Conservation (phyloP, 1,139 yeast genomes). For the Taphrina communis region DNA sequence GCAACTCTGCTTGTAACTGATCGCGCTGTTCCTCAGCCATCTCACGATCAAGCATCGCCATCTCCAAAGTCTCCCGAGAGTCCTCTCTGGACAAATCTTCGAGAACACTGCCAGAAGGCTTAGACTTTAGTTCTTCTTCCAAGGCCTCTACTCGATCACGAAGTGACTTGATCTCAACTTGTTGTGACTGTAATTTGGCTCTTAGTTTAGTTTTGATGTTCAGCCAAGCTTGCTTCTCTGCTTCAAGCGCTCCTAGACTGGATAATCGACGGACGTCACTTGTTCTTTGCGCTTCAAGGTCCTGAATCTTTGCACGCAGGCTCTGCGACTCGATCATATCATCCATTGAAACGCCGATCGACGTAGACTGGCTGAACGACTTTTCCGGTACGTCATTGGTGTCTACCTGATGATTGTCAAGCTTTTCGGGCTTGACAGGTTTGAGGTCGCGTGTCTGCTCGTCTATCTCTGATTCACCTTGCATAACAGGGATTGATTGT, state of each 20-base stretch:
- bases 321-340: background rate
- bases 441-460: background rate
- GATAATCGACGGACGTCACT: constrained; percentile 8
- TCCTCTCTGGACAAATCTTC: constrained; percentile 2
- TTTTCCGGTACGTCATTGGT: background rate
- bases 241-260: constrained; percentile 17
- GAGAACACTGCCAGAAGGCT: background rate
- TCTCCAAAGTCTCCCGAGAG: constrained; percentile 57
- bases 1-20: constrained; percentile 51
- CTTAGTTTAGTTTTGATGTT: constrained; percentile 17
- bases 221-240: constrained; percentile 27
- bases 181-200: constrained; percentile 29
- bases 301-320: background rate
- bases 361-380: background rate
- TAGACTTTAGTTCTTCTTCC: constrained; percentile 9
- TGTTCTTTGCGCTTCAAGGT: constrained; percentile 15
- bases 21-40: constrained; percentile 57
- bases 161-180: constrained; percentile 15
- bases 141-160: constrained; percentile 8
- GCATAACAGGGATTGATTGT: background rate
- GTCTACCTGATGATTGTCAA: background rate
- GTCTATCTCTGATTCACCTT: background rate
- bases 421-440: background rate
- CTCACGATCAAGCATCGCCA: constrained; percentile 62
- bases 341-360: background rate